Conservation (phyloP, 1,284 basidiomycete species). For the Ustilago shanxiensis region DNA sequence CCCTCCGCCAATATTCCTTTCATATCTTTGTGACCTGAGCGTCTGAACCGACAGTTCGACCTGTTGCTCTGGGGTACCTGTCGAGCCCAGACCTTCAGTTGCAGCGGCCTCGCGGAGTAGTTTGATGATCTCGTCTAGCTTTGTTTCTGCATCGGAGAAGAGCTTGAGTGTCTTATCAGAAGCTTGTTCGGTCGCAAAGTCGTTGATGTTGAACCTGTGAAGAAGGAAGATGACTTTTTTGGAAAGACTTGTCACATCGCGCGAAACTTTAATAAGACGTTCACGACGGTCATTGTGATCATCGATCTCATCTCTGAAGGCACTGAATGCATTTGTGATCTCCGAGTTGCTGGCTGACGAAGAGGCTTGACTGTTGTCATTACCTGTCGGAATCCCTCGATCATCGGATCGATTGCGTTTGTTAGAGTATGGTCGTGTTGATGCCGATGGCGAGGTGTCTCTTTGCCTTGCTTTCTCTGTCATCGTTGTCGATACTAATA, state of each 20-base stretch:
- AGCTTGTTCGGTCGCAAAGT: conserved; percentile 23
- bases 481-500: conserved; percentile 9
- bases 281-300: conserved; percentile 73
- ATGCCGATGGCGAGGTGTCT: conserved; percentile 18
- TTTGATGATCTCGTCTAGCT: conserved; percentile 79
- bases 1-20: conserved; percentile 63
- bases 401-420: conserved; percentile 34
- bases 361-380: background rate
- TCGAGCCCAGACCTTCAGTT: conserved; percentile 54
- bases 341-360: conserved; percentile 6
- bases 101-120: conserved; percentile 77
- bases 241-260: conserved; percentile 90
- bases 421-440: conserved; percentile 18
- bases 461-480: conserved; percentile 6
- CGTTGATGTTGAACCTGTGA: conserved; percentile 75
- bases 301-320: conserved; percentile 66
- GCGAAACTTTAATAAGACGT: conserved; percentile 81
- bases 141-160: conserved; percentile 76
- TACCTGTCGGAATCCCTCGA: background rate
- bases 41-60: background rate
- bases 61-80: background rate
- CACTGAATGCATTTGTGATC: conserved; percentile 35
- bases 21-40: conserved; percentile 51
- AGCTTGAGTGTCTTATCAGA: conserved; percentile 67
- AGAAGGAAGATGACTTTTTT: conserved; percentile 95